Base-by-base conservation (phyloP, 2,329 filamentous ascomycete species). In the Amylocarpus encephaloides region DNA sequence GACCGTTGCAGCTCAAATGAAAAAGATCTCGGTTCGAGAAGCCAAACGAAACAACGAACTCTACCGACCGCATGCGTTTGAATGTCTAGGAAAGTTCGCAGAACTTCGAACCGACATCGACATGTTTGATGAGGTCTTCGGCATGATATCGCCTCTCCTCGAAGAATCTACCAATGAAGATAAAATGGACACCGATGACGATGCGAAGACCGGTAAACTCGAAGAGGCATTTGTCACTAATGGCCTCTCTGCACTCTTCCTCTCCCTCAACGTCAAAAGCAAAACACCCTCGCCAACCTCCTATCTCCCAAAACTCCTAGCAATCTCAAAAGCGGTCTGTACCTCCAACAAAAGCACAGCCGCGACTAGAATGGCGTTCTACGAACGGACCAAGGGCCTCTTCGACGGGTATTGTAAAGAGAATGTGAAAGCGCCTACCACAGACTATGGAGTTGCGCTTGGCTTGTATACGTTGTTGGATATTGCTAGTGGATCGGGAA, bases 21-120 rank as follows among this genome's bases (percentile, higher is more conserved):
- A 85, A 71, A 91, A 91, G 76, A 85, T 95, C 57, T 79, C 80
- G 5, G 67, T 92, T 13, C 80, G 92, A 50, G 93, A 98, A 75
- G 90, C 90, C 7, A 96, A 93, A 72, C 80, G 93, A 30, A 92
- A 91, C 64, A 96, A 96, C 62, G 79, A 83, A n/a, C 74, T 75
- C 6, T 98, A 97, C 68, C 81, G 87, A 12, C 84, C 85, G 16
- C 77, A 88, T 66, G 87, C 88, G 0, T 78, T 95, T 55, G 72
- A 73, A 48, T 82, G 80, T 32, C 72, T 96, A 5, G 90, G 87
- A 63, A 76, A 81, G 48, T 86, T 92, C 61, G 79, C 82, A n/a
- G 77, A 78, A 34, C 79, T 78, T 12, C 76, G 86, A 42, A 74
- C 77, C 19, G 85, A 91, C 61, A 64, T 88, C 13, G 80, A 90